Conservation (phyloP, 257 asterid species). For the Echites panduratus region DNA sequence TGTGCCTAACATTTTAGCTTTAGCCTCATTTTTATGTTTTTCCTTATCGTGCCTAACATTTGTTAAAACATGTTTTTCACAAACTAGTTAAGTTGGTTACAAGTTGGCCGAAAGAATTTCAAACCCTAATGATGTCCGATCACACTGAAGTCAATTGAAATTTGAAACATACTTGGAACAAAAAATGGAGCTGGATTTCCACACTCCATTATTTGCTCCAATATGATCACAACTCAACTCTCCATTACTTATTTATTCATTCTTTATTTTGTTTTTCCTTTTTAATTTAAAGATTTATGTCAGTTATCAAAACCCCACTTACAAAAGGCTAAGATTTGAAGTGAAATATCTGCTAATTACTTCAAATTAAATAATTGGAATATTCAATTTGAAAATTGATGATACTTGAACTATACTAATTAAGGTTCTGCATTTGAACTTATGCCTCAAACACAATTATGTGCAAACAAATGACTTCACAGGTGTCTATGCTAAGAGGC, state of each 20-base stretch:
- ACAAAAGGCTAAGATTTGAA: too few species aligned
- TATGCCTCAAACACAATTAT: neutral
- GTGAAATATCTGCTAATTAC: too few species aligned
- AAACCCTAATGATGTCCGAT: neutral
- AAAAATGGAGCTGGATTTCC: neutral
- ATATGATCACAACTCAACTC: neutral
- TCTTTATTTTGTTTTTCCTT: too few species aligned
- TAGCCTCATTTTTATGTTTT: neutral
- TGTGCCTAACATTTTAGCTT: too few species aligned
- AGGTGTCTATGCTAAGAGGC: neutral
- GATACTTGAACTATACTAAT: too few species aligned
- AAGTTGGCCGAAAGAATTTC: neutral
- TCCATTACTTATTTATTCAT: too few species aligned
- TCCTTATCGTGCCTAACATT: neutral
- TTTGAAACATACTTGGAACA: neutral
- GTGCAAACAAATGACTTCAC: neutral
- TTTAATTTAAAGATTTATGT: too few species aligned
- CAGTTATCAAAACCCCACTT: too few species aligned
- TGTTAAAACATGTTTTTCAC: neutral
- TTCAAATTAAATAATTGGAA: too few species aligned
- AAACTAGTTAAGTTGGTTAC: neutral
- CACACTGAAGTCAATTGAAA: neutral
- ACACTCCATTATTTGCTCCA: neutral
- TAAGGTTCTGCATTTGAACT: too few species aligned
- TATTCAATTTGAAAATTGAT: too few species aligned